These are phyloP conservation scores for Coemansia sp. DNA, from an alignment of 192 early-diverging fungal genomes.

Conservation along the genomic window DNA sequence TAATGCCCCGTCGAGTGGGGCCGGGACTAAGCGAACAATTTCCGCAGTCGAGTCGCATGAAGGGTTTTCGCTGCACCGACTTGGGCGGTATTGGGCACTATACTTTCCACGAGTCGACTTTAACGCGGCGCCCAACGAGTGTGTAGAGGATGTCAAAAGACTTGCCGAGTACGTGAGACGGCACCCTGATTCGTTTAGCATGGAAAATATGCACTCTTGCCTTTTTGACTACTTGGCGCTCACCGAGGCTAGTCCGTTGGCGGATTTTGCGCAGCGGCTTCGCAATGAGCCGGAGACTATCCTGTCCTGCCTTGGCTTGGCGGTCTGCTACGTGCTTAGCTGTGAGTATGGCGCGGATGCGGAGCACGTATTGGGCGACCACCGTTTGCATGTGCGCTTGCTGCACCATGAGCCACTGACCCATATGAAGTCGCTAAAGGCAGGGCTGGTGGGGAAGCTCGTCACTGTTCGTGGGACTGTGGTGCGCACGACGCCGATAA, in stretches of 20 bases:
- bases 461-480: constrained; percentile 77
- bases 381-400: constrained; percentile 54
- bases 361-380: constrained; percentile 51
- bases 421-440: constrained; percentile 73
- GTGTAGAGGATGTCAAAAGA: constrained; percentile 28
- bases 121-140: constrained; percentile 17
- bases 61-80: constrained; percentile 16
- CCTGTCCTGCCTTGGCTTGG: constrained; percentile 43
- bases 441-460: constrained; percentile 71
- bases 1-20: neutral
- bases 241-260: constrained; percentile 23
- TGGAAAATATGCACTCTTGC: constrained; percentile 45
- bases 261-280: constrained; percentile 42
- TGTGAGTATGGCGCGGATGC: constrained; percentile 46
- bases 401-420: constrained; percentile 60
- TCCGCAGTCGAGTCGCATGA: constrained; percentile 11
- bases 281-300: constrained; percentile 45
- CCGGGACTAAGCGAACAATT: constrained; percentile 30
- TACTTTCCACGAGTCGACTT: constrained; percentile 50
- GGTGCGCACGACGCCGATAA: constrained; percentile 76
- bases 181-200: constrained; percentile 46
- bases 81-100: constrained; percentile 52
- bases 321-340: constrained; percentile 52
- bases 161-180: constrained; percentile 40
- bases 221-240: constrained; percentile 44